phyloP scores from a whole-genome alignment of 129 eudicot species.

The Kitagawia praeruptora region DNA sequence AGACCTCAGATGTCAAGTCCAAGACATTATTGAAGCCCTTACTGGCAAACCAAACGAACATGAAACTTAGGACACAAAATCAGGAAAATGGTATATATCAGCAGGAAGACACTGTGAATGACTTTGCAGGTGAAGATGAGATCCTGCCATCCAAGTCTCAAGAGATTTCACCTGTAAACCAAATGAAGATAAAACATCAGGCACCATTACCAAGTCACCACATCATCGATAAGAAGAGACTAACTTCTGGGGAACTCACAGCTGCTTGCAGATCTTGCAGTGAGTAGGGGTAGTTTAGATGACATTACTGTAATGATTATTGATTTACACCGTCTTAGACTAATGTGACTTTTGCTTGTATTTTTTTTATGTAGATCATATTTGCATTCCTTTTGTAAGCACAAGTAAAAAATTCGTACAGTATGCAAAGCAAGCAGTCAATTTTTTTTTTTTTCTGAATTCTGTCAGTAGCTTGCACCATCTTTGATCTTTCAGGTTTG shows the following conservation, averaged over 20 bases:
- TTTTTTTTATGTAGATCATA: neutral
- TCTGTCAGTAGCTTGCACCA: neutral
- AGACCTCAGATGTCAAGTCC: too few relatives aligned
- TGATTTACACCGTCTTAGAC: slow-evolving; percentile 57
- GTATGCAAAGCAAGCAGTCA: neutral
- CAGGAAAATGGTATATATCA: neutral
- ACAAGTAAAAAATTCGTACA: neutral
- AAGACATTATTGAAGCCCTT: too few relatives aligned
- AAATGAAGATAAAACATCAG: slow-evolving; percentile 19
- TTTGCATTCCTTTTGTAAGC: neutral
- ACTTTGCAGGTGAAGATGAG: too few relatives aligned
- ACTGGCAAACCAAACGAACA: neutral
- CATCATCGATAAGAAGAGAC: too few relatives aligned
- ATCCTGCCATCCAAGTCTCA: neutral
- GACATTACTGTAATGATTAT: slow-evolving; percentile 86
- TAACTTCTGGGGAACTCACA: slow-evolving; percentile 36
- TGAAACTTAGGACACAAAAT: neutral
- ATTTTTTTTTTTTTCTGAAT: neutral
- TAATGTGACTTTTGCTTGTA: neutral
- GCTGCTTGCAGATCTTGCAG: slow-evolving; percentile 80
- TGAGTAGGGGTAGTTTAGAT: slow-evolving; percentile 86
- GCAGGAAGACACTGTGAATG: too few relatives aligned
- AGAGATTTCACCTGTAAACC: slow-evolving; percentile 23
- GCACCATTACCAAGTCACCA: too few relatives aligned
- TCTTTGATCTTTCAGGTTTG: neutral